Evolutionary conservation across 2,329 filamentous ascomycete genomes (phyloP).

Genomic region (Zarea fungicola): DNA sequence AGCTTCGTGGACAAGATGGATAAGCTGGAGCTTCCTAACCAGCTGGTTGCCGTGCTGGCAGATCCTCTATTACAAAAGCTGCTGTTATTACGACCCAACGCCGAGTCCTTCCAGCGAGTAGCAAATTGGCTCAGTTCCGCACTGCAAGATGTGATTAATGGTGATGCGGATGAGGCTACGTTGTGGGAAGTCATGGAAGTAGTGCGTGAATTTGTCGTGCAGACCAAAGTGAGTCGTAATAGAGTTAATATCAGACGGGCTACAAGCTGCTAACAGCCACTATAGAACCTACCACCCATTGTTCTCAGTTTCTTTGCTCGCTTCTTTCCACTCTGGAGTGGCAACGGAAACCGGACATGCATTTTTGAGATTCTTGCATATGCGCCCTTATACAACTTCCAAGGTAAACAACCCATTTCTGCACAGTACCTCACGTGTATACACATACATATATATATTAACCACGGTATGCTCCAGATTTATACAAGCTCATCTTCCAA

Average conservation of each 20-base stretch:
- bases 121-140: conserved; percentile 55
- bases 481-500: conserved; percentile 43
- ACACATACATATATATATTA: conserved; percentile 14
- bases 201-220: conserved; percentile 50
- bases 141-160: conserved; percentile 50
- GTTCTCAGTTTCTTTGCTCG: conserved; percentile 44
- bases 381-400: conserved; percentile 49
- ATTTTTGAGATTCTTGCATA: conserved; percentile 56
- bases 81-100: conserved; percentile 56
- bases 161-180: conserved; percentile 43
- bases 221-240: conserved; percentile 48
- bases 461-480: conserved; percentile 36
- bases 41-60: conserved; percentile 69
- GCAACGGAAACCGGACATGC: conserved; percentile 44
- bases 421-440: background rate
- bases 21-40: conserved; percentile 74
- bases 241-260: background rate
- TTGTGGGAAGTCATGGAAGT: conserved; percentile 51
- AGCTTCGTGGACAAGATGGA: conserved; percentile 69
- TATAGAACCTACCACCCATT: conserved; percentile 42
- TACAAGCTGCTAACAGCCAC: conserved; percentile 7
- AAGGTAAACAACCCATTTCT: conserved; percentile 36
- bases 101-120: conserved; percentile 46
- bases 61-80: conserved; percentile 78
- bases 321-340: conserved; percentile 60